Evolutionary conservation across 768 basidiomycete species (phyloP), one percentile per base, ranked within the genome.

Genomic region (Trametopsis cervina): DNA sequence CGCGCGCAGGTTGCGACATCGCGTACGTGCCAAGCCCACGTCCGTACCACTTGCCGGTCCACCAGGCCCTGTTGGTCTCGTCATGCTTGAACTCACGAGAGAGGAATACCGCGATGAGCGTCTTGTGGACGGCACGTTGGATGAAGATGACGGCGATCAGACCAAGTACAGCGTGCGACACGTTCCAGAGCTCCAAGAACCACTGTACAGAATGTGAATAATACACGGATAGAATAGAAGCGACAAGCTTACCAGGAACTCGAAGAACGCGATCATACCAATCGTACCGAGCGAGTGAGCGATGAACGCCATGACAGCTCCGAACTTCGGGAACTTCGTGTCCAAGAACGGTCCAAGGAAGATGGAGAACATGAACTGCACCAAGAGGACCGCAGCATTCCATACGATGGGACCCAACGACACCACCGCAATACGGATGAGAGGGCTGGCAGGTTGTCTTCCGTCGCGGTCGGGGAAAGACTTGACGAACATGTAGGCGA

Each of bases 1-100:
- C 96, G 62, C 96, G 86, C 23, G 88, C 91, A 44, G 95, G 95
- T 63, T 98, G 96, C n/a, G 91, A 93, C 81, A 95, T 89, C 37
- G 85, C 92, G 63, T 91, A 85, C 4, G 79, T 60, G 37, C 95
- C 94, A 21, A 99, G 77, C 3, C 92, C 92, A 43, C 93, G 84
- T 37, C 94, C 94, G 64, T 93, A 95, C 96, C 96, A 97, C 62
- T 83, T 75, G 40, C 93, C 94, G 25, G 94, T 95, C 96, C 96
- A 99, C 95, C 95, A 99, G 5, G 94, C 94, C 22, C 91, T 77
- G 69, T 98, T 98, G 27, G 91, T 94, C 68, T 98, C 94, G 63
- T 99, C 96, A 63, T 98, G 93, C 71, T 99, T 99, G 78, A 96
- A 96, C 67, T 99, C 96, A 54, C 96, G 86, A 35, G 93, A 87